Evolutionary conservation across 805 yeast genomes (phyloP).

Genomic region (Kuraishia piskuri): DNA sequence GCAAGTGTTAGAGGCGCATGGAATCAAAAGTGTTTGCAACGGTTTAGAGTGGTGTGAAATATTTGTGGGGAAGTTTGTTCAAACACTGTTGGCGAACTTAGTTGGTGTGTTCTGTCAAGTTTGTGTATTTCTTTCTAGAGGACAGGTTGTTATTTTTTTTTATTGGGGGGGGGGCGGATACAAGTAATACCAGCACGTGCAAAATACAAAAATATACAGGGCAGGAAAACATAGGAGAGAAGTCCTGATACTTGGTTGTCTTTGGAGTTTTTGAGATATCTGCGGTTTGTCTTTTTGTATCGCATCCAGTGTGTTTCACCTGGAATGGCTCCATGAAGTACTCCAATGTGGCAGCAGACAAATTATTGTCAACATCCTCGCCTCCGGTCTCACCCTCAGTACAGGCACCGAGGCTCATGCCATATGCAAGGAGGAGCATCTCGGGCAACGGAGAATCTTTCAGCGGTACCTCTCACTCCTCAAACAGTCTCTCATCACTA

Average conservation of each 20-base stretch:
- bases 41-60: background rate
- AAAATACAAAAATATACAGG: too few relatives aligned
- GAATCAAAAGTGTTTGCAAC: background rate
- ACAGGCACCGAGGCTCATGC: background rate
- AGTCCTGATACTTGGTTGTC: too few relatives aligned
- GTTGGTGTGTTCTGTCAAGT: background rate
- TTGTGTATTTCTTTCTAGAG: background rate
- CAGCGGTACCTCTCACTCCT: slow-evolving; percentile 1
- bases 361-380: slow-evolving; percentile 1
- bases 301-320: too few relatives aligned
- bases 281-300: too few relatives aligned
- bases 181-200: too few relatives aligned
- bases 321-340: background rate
- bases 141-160: too few relatives aligned
- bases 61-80: background rate
- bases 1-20: background rate
- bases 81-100: too few relatives aligned
- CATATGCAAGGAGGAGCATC: background rate
- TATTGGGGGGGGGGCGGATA: too few relatives aligned
- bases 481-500: slow-evolving; percentile 6
- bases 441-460: background rate
- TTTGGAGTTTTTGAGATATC: too few relatives aligned
- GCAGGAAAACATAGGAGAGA: too few relatives aligned
- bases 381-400: slow-evolving; percentile 1
- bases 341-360: background rate